Conservation (phyloP, 768 basidiomycete genomes). For the Kwoniella newhampshirensis region DNA sequence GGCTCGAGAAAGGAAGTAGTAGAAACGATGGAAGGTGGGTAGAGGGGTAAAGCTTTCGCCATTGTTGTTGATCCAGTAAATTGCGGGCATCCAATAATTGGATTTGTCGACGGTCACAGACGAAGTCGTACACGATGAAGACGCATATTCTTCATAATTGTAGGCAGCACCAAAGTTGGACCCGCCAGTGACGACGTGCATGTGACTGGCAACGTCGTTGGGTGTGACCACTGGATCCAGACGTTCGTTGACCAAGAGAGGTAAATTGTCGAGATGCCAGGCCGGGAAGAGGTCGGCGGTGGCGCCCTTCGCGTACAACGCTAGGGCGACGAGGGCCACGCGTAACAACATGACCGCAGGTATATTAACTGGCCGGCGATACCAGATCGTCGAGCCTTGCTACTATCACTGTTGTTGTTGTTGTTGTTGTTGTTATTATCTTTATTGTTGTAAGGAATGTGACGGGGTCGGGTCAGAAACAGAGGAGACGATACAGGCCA, state of each 20-base stretch:
- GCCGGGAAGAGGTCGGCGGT: too few relatives aligned
- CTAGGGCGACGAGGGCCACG: too few relatives aligned
- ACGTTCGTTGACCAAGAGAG: constrained; percentile 17
- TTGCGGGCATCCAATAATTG: neutral
- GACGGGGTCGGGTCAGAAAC: too few relatives aligned
- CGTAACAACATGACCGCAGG: too few relatives aligned
- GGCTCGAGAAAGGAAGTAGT: neutral
- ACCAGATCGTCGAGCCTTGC: too few relatives aligned
- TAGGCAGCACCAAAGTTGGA: constrained; percentile 22
- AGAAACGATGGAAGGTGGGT: neutral
- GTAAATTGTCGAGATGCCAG: too few relatives aligned
- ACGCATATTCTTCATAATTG: constrained; percentile 4
- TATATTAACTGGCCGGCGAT: too few relatives aligned
- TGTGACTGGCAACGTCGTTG: constrained; percentile 12
- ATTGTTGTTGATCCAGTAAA: neutral
- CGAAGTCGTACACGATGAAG: constrained; percentile 16
- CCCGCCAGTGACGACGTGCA: constrained; percentile 20
- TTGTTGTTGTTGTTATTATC: too few relatives aligned
- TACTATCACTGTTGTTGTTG: too few relatives aligned
- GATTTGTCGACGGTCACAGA: constrained; percentile 23
- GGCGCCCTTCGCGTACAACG: too few relatives aligned
- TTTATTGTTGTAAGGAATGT: too few relatives aligned
- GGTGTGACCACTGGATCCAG: constrained; percentile 29
- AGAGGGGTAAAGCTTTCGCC: neutral
- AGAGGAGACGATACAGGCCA: too few relatives aligned